Base-by-base conservation (phyloP, 768 basidiomycete genomes). In the Amanita rimosa region DNA sequence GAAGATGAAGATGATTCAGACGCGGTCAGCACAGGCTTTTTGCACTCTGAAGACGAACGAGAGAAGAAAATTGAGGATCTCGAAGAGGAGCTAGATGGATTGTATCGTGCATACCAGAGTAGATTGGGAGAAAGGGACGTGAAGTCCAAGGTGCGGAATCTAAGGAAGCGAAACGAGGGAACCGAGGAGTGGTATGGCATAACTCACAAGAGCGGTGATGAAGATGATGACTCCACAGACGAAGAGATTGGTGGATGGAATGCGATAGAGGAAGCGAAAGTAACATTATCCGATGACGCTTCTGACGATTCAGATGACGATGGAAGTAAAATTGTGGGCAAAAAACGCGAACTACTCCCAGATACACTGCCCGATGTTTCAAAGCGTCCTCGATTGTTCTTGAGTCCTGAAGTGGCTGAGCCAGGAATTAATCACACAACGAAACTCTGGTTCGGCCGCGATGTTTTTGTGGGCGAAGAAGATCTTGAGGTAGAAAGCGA, bases 381-480 rank as follows among this genome's bases (percentile, higher is more conserved):
- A 31, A 84, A 84, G 62, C 77, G 76, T 44, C 62, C 65, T 16
- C 73, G 75, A 36, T 65, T 85, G 11, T 60, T 79, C 33, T 70
- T 73, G 2, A 69, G 72, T 27, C 67, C 78, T 29, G 69, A 70
- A 17, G 63, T 61, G 31, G 65, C 70, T 0, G 60, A 64, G 52
- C 48, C 56, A 1, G 59, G 66, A 11, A 58, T 60, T 10, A 79
- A 74, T 55, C 74, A 74, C 40, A 73, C 81, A 39, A 78, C 92
- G 2, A 76, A 84, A 56, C 62, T 97, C n/a, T 99, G 96, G 96
- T 99, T 97, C 67, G 83, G 86, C 54, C 95, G 96, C 64, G 85
- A 86, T 44, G 65, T 96, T 38, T 99, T 99, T 71, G 74, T 79
- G 44, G 84, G 76, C 6, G 78, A 75, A 37, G 74, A 62, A 8